Percentiles rank a stretch among this genome's conserved stretches.
phyloP scores from a whole-genome alignment of 805 yeast genomes.

The Candida xiaguanensis region DNA sequence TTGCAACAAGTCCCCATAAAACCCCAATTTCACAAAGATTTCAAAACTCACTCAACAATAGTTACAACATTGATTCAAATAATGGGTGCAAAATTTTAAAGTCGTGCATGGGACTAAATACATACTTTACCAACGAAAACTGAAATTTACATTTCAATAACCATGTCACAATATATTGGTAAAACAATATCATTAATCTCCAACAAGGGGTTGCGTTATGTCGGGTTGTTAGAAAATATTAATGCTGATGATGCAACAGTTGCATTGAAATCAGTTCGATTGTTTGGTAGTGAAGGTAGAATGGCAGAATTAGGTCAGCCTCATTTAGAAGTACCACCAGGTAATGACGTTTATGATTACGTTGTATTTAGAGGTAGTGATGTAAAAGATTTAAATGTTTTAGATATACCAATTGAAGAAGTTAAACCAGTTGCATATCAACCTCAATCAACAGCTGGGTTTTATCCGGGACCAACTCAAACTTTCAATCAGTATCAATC shows the following conservation, averaged over 20 bases:
- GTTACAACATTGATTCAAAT: too few relatives aligned
- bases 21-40: too few relatives aligned
- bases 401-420: conserved; percentile 66
- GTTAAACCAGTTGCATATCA: conserved; percentile 51
- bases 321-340: conserved; percentile 66
- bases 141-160: too few relatives aligned
- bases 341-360: conserved; percentile 62
- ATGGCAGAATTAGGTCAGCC: conserved; percentile 55
- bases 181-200: conserved; percentile 81
- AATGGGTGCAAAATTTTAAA: too few relatives aligned
- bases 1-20: too few relatives aligned
- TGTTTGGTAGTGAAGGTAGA: conserved; percentile 92
- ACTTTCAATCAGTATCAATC: conserved; percentile 8
- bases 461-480: conserved; percentile 14
- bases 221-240: conserved; percentile 82
- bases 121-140: too few relatives aligned
- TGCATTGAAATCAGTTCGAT: conserved; percentile 71
- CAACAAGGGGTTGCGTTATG: conserved; percentile 78
- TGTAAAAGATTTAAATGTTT: conserved; percentile 81
- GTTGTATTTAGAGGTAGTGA: conserved; percentile 89
- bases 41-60: too few relatives aligned
- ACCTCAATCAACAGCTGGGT: conserved; percentile 13
- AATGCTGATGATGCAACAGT: conserved; percentile 91
- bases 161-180: conserved; percentile 91
- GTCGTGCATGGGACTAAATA: too few relatives aligned